phyloP scores from a whole-genome alignment of 345 rosid species.

The Lepidium aucheri region DNA sequence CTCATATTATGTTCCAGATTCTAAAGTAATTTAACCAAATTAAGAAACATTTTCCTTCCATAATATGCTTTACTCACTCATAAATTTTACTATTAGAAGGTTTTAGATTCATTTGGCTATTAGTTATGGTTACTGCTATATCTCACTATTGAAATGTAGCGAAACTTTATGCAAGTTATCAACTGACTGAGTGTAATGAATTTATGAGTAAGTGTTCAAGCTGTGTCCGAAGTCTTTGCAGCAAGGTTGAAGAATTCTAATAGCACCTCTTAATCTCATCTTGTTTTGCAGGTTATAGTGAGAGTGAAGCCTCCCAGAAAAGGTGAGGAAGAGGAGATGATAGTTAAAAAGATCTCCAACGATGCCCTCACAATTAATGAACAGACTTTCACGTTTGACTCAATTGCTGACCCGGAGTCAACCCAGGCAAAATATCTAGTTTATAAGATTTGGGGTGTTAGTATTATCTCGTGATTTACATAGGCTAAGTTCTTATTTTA shows the following conservation, averaged over 20 bases:
- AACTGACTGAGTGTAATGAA: not conserved
- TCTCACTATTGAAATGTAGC: not conserved
- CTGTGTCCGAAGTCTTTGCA: not conserved
- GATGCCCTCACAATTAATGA: slow-evolving; percentile 68
- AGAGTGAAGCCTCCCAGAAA: slow-evolving; percentile 77
- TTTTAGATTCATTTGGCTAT: not conserved
- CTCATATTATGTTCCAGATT: not conserved
- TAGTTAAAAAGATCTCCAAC: slow-evolving; percentile 49
- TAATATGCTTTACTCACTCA: not conserved
- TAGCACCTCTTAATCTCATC: not conserved
- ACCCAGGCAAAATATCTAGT: slow-evolving; percentile 47
- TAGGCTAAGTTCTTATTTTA: not conserved
- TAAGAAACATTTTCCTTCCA: not conserved
- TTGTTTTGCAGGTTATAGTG: slow-evolving; percentile 57
- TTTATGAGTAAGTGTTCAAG: not conserved
- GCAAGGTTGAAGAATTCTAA: not conserved
- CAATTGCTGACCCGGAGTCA: slow-evolving; percentile 66
- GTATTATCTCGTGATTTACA: not conserved
- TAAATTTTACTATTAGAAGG: not conserved
- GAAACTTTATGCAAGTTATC: not conserved
- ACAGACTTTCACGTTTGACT: slow-evolving; percentile 80
- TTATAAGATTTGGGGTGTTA: not conserved
- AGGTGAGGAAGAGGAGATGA: slow-evolving; percentile 70
- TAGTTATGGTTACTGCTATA: not conserved
- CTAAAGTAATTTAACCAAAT: not conserved